Evolutionary conservation across 495 filamentous ascomycete genomes (phyloP), one percentile per base, ranked within the genome.

Genomic region (Penicillium roqueforti): DNA sequence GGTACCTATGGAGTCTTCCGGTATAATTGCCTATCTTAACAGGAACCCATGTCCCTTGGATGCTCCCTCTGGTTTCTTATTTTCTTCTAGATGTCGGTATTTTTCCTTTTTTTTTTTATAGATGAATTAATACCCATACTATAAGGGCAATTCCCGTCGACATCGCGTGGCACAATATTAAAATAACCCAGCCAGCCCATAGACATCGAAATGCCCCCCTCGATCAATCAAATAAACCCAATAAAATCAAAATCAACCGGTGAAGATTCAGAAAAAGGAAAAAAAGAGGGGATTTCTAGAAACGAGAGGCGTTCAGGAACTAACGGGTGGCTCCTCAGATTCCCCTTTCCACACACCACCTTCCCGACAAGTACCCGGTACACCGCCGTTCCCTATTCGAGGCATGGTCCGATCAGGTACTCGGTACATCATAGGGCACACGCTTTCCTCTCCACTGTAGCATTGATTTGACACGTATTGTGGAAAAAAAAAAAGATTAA

Each of bases 11-110:
- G 25, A 26, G 55, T 54, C 37, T 39, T 39, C 38, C 25, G 8
- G 26, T 60, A 41, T 47, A 37, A 48, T 37, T 34, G 61, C 58
- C 53, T 59, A 61, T 61, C 58, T 58, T 64, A 51, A 53, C 55
- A 61, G 58, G 47, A 40, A 32, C 44, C 28, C 31, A 41, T 32
- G 48, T 59, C 54, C 54, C 62, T 62, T 60, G 54, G 62, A 65
- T 65, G 59, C 53, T 59, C 62, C 52, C 40, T 53, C 38, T 51
- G 31, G 34, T 38, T 47, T 46, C 23, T 40, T 54, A 13, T 47
- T 20, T 49, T n/a, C n/a, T n/a, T n/a, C n/a, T n/a, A n/a, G n/a
- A n/a, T n/a, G n/a, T n/a, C n/a, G n/a, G n/a, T n/a, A n/a, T n/a
- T n/a, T n/a, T n/a, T n/a, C n/a, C n/a, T n/a, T n/a, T n/a, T n/a